Conservation (phyloP, 208 protist species). For the Trypanosomatidae sp. region DNA sequence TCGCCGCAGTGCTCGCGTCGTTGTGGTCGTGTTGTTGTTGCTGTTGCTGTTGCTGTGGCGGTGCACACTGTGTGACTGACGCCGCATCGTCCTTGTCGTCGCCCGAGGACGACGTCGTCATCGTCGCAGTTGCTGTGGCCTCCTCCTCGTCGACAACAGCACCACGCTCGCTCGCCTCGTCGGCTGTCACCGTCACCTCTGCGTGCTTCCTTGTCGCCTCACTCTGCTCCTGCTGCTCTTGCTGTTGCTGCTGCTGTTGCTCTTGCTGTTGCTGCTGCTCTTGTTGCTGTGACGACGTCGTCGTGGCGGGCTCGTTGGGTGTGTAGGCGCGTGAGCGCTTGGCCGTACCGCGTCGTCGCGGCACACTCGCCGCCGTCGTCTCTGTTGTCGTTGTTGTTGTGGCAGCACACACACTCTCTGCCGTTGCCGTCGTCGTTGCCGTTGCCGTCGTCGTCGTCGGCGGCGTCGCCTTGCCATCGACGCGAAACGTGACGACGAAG, state of each 20-base stretch:
- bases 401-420: too few relatives aligned
- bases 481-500: too few relatives aligned
- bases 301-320: conserved; percentile 58
- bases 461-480: conserved; percentile 3
- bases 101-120: not conserved
- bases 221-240: not conserved
- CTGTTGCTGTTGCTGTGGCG: too few relatives aligned
- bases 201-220: not conserved
- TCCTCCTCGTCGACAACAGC: too few relatives aligned
- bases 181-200: not conserved
- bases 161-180: too few relatives aligned
- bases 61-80: too few relatives aligned
- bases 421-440: not conserved
- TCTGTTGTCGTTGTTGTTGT: too few relatives aligned
- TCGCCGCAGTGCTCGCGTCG: too few relatives aligned
- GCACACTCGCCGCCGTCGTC: conserved; percentile 28
- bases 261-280: not conserved
- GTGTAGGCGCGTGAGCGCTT: conserved; percentile 1
- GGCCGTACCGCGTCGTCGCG: conserved; percentile 54
- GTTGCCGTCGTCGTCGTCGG: not conserved
- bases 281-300: conserved; percentile 45
- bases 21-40: too few relatives aligned
- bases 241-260: not conserved
- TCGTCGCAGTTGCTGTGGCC: not conserved
- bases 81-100: not conserved